Conservation (phyloP, 1,284 basidiomycete genomes). For the Ganoderma leucocontextum region DNA sequence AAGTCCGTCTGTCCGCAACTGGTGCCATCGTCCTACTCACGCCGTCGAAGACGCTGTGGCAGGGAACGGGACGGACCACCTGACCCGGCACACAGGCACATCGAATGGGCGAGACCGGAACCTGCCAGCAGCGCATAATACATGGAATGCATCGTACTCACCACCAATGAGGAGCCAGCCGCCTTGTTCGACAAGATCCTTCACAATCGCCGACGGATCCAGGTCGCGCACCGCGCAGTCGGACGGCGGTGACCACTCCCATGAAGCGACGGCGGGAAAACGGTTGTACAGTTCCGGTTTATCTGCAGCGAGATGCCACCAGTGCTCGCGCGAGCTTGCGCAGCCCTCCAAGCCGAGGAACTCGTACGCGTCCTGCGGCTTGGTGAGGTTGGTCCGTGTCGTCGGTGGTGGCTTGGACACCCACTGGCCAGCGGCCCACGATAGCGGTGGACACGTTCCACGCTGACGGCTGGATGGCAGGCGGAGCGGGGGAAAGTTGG, state of each 20-base stretch:
- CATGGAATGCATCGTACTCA: slow-evolving; percentile 41
- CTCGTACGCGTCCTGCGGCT: slow-evolving; percentile 48
- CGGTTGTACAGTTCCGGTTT: slow-evolving; percentile 54
- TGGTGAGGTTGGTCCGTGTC: slow-evolving; percentile 37
- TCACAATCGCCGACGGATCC: slow-evolving; percentile 52
- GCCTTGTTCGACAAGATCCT: slow-evolving; percentile 68
- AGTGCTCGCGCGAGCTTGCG: slow-evolving; percentile 65
- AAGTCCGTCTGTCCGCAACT: no score
- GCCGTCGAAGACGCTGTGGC: no score
- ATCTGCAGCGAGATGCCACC: slow-evolving; percentile 68
- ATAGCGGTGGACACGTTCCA: slow-evolving; percentile 50
- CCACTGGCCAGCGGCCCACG: slow-evolving; percentile 56
- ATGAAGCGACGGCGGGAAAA: slow-evolving; percentile 60
- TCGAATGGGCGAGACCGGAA: not conserved
- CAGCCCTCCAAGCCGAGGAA: slow-evolving; percentile 67
- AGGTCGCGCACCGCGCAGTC: slow-evolving; percentile 53
- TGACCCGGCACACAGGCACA: not conserved
- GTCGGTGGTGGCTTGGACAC: slow-evolving; percentile 34
- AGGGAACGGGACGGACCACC: no score
- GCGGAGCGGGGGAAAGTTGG: slow-evolving; percentile 20
- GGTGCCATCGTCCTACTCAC: not conserved
- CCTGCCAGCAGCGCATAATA: not conserved
- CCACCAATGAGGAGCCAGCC: slow-evolving; percentile 73
- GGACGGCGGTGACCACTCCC: slow-evolving; percentile 56
- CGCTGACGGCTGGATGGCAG: slow-evolving; percentile 16